Evolutionary conservation across 2,329 filamentous ascomycete genomes (phyloP).

Genomic region (Penicillium palitans): DNA sequence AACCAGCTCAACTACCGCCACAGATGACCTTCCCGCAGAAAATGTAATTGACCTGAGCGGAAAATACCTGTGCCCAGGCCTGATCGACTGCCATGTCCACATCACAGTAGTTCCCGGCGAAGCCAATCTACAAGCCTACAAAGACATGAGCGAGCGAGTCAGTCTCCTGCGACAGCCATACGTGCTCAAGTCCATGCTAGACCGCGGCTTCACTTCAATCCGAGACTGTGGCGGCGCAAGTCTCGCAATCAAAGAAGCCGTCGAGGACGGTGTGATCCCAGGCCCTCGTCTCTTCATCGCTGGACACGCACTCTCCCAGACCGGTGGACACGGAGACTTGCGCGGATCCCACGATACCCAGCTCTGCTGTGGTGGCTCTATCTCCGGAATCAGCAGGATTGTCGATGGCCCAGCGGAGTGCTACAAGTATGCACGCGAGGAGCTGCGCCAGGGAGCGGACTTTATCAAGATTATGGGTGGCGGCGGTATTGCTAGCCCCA

Average conservation of each 20-base stretch:
- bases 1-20: background rate
- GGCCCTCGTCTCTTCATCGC: slow-evolving; percentile 60
- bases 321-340: slow-evolving; percentile 60
- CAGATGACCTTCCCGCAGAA: background rate
- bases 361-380: slow-evolving; percentile 51
- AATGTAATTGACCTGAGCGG: slow-evolving; percentile 43
- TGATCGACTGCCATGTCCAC: slow-evolving; percentile 57
- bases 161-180: slow-evolving; percentile 25
- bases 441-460: slow-evolving; percentile 58
- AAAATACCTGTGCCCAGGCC: slow-evolving; percentile 52
- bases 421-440: slow-evolving; percentile 53
- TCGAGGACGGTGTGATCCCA: slow-evolving; percentile 56
- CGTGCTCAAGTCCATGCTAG: slow-evolving; percentile 49
- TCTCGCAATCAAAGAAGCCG: slow-evolving; percentile 53
- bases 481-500: slow-evolving; percentile 59
- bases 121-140: slow-evolving; percentile 21
- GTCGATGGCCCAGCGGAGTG: slow-evolving; percentile 59
- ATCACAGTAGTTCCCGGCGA: slow-evolving; percentile 49
- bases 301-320: slow-evolving; percentile 57
- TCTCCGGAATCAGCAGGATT: slow-evolving; percentile 43
- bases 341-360: slow-evolving; percentile 43
- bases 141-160: slow-evolving; percentile 18
- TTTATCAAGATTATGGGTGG: slow-evolving; percentile 64
- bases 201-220: slow-evolving; percentile 59
- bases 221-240: slow-evolving; percentile 61